Evolutionary conservation across 2,329 filamentous ascomycete species (phyloP), one percentile per base, ranked within the genome.

Genomic region (Pseudocercospora fijiensis): DNA sequence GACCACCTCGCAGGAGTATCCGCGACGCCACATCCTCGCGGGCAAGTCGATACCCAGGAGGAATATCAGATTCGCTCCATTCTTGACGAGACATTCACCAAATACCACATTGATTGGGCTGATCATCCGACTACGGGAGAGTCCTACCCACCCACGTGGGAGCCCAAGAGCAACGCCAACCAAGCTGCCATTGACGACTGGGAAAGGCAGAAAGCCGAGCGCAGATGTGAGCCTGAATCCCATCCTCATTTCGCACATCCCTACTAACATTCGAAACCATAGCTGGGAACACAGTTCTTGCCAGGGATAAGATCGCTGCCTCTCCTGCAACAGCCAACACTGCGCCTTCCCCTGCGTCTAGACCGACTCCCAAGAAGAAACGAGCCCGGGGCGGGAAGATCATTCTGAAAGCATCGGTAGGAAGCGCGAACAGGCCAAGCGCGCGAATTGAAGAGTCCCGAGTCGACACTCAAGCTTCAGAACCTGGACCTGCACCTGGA

Each of bases 51-150:
- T 63, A 52, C 49, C 30, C 62, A 74, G 1, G 52, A 66, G 24
- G 68, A 70, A 18, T 78, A 71, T 41, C 61, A 60, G 10, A 65
- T 74, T 37, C 65, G 68, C 20, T 66, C 60, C 6, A 78, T 79
- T 41, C 64, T 79, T 20, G 63, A 71, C 45, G 76, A 77, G 52
- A 69, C 55, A 26, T 71, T 70, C 24, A 71, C 71, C 10, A 65
- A 78, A n/a, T 88, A 86, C 67, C 71, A 78, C 2, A 80, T 88
- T 59, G 81, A 86, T 70, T 88, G 86, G 86, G 80, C 78, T 55
- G 80, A 83, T 63, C 76, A 86, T 69, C 75, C 78, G n/a, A 64
- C 68, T 1, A 84, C 83, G 43, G 83, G 82, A 18, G 72, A 81
- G 65, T 64, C 66, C 1, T 87, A 81, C 70, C 61, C 74, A 2